Evolutionary conservation across 2,329 filamentous ascomycete species (phyloP), one percentile per base, ranked within the genome.

Genomic region (Graphiopsis chlorocephala): DNA sequence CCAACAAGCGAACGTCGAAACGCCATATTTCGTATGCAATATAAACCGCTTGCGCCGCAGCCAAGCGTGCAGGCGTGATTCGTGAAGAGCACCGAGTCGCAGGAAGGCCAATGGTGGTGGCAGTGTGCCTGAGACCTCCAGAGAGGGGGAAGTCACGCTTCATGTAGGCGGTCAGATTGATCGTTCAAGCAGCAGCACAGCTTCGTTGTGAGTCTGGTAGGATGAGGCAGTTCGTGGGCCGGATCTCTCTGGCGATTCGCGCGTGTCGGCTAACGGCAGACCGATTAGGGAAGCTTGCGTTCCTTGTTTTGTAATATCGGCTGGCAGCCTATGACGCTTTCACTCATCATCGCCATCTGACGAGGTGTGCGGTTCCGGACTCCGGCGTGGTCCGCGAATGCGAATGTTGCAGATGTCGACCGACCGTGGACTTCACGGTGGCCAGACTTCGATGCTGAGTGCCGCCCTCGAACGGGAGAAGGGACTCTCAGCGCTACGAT

Each of bases 1-100:
- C 35, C 31, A 42, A 25, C 55, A 58, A 38, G 55, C 31, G 55
- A 58, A 45, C 7, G 23, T 33, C 35, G 55, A 35, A 45, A 35
- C 55, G 55, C 55, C 55, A 58, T 58, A 58, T 58, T n/a, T 58
- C 55, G 55, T 45, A 58, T 58, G 55, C 55, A 58, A 58, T 58
- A 58, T 58, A 58, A 25, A 58, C 23, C 55, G 55, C 55, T 58
- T 38, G 55, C 55, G 55, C 55, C 55, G 55, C 35, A 45, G 55
- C 55, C 55, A 45, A 58, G 55, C 55, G 55, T 26, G 55, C 20
- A 29, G 33, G 31, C 23, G 26, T 45, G 53, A 56, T 35, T 56
- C 53, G 53, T 56, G 53, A 53, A 29, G 50, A 53, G 50, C 26
- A 31, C 26, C 15, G 50, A 31, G 26, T n/a, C 17, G 26, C 14